Evolutionary conservation across 805 yeast genomes (phyloP).

Genomic region (Kurtzmaniella fragi): DNA sequence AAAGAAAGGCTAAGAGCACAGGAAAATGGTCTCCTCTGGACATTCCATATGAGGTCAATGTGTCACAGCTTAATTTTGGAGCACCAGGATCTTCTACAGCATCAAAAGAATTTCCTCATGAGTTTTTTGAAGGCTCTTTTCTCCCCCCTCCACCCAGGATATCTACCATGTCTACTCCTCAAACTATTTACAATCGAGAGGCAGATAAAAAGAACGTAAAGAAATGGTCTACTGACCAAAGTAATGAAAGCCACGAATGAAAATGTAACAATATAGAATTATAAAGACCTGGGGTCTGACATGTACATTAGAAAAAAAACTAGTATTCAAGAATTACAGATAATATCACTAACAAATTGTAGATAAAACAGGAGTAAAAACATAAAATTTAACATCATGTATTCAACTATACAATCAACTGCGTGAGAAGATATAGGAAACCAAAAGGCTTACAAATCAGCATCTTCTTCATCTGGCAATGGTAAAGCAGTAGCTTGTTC

Average conservation of each 20-base stretch:
- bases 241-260: slow-evolving; percentile 5
- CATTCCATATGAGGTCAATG: slow-evolving; percentile 30
- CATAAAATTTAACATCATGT: background rate
- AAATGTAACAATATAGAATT: background rate
- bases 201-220: slow-evolving; percentile 3
- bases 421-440: background rate
- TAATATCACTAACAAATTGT: too few relatives aligned
- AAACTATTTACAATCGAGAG: background rate
- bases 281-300: too few relatives aligned
- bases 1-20: slow-evolving; percentile 35
- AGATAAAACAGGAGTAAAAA: background rate
- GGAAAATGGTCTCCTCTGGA: slow-evolving; percentile 32
- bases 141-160: background rate
- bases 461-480: slow-evolving; percentile 99
- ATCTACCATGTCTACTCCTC: background rate
- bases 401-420: background rate
- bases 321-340: too few relatives aligned
- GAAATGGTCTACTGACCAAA: slow-evolving; percentile 5
- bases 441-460: slow-evolving; percentile 74
- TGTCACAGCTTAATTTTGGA: slow-evolving; percentile 27
- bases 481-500: slow-evolving; percentile 99
- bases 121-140: background rate
- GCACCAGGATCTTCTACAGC: slow-evolving; percentile 21
- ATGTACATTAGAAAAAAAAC: too few relatives aligned
- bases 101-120: background rate